Evolutionary conservation across 441 rosid genomes (phyloP).

Genomic region (Erodium moschatum): DNA sequence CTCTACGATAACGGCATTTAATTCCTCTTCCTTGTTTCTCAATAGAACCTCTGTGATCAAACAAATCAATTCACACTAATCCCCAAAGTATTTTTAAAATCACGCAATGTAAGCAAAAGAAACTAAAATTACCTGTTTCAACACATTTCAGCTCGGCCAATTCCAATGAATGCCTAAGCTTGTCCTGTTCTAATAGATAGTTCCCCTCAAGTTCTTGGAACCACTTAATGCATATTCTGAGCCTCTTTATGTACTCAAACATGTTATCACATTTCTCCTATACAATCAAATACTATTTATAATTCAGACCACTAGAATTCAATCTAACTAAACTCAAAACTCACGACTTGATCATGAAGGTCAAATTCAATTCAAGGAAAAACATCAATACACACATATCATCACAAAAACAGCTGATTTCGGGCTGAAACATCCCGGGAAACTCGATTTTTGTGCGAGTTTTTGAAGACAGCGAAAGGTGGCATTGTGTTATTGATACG

Average conservation of each 20-base stretch:
- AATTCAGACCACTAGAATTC: neutral
- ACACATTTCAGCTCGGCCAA: slow-evolving; percentile 43
- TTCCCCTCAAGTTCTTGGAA: slow-evolving; percentile 61
- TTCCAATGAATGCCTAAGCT: slow-evolving; percentile 41
- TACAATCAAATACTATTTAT: slow-evolving; percentile 15
- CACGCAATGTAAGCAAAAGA: slow-evolving; percentile 4
- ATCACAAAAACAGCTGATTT: too few species aligned
- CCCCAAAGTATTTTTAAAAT: neutral
- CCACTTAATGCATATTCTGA: slow-evolving; percentile 62
- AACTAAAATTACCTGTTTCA: slow-evolving; percentile 38
- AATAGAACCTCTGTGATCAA: slow-evolving; percentile 37
- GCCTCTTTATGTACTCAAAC: slow-evolving; percentile 52
- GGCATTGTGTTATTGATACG: too few species aligned
- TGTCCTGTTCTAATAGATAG: slow-evolving; percentile 55
- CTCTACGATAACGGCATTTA: slow-evolving; percentile 42
- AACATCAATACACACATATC: neutral
- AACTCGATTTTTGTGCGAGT: too few species aligned
- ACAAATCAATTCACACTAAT: slow-evolving; percentile 14
- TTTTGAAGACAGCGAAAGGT: too few species aligned
- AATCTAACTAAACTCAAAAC: neutral
- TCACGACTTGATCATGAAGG: neutral
- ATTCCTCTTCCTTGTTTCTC: slow-evolving; percentile 42
- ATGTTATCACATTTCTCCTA: slow-evolving; percentile 67
- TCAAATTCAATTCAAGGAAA: neutral
- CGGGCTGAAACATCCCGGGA: too few species aligned